phyloP scores from a whole-genome alignment of 2,329 filamentous ascomycete genomes.

The Alternaria atra region DNA sequence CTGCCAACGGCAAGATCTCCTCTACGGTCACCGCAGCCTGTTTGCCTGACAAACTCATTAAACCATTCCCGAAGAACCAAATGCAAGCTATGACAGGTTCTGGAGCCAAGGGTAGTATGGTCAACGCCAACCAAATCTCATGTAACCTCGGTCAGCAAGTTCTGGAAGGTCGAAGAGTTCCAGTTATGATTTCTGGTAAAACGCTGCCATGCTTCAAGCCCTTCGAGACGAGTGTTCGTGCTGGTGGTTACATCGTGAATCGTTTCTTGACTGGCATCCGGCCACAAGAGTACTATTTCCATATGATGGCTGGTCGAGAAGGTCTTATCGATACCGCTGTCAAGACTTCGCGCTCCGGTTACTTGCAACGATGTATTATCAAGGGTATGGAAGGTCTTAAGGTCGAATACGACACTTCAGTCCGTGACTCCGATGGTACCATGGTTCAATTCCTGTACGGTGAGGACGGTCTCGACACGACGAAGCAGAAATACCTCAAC shows the following conservation, averaged over 20 bases:
- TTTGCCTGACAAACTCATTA: constrained; percentile 82
- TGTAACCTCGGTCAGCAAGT: constrained; percentile 98
- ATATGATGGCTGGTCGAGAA: constrained; percentile 98
- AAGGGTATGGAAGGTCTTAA: constrained; percentile 97
- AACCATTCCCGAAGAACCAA: constrained; percentile 94
- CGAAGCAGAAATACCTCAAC: constrained; percentile 89
- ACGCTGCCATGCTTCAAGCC: constrained; percentile 92
- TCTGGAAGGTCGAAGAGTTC: constrained; percentile 91
- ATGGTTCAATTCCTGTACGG: constrained; percentile 96
- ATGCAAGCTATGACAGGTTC: constrained; percentile 99
- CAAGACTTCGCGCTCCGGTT: constrained; percentile 96
- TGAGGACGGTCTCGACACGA: constrained; percentile 93
- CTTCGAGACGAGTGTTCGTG: constrained; percentile 87
- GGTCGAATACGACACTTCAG: constrained; percentile 92
- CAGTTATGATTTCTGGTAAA: constrained; percentile 97
- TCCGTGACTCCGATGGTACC: constrained; percentile 91
- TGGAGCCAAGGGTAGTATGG: constrained; percentile 89
- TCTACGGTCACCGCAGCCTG: constrained; percentile 79
- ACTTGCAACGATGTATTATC: constrained; percentile 94
- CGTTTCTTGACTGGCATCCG: constrained; percentile 98
- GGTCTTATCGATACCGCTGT: constrained; percentile 98
- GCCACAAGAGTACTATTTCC: constrained; percentile 98
- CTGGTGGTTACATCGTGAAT: constrained; percentile 92
- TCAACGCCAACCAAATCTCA: constrained; percentile 97
- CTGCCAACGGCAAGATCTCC: constrained; percentile 73